phyloP scores from a whole-genome alignment of 495 filamentous ascomycete species.

The Xylaria curta region DNA sequence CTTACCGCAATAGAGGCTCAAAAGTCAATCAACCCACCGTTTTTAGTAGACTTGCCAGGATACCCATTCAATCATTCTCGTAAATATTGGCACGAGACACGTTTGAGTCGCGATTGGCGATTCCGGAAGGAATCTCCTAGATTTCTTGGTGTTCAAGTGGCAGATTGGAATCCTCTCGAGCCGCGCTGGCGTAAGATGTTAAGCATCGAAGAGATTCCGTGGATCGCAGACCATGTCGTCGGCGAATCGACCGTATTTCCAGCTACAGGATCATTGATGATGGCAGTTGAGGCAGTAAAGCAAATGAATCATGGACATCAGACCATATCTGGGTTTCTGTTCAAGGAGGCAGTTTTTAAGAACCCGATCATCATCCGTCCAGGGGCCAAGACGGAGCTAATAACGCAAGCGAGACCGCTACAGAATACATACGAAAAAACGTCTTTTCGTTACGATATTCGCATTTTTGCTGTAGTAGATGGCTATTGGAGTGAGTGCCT shows the following conservation, averaged over 20 bases:
- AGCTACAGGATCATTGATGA: constrained; percentile 47
- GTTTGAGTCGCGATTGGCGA: constrained; percentile 38
- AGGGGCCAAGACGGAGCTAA: background rate
- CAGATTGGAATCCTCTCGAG: constrained; percentile 37
- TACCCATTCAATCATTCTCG: constrained; percentile 40
- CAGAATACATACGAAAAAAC: background rate
- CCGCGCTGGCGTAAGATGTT: background rate
- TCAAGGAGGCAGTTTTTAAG: constrained; percentile 15
- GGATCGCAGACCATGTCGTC: background rate
- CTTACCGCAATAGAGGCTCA: no score
- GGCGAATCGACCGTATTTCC: constrained; percentile 38
- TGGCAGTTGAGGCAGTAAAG: constrained; percentile 50
- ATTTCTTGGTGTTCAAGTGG: constrained; percentile 30
- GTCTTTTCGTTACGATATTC: background rate
- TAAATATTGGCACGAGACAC: constrained; percentile 41
- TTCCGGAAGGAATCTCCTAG: constrained; percentile 29
- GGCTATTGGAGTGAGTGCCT: background rate
- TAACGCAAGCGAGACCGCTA: background rate
- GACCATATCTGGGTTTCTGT: no score
- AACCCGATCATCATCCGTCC: background rate
- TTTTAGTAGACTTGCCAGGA: constrained; percentile 32
- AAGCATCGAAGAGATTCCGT: background rate
- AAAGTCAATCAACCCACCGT: no score
- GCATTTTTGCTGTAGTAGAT: background rate
- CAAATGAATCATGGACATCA: background rate